These are phyloP conservation scores for Bipolaris cookei DNA, from an alignment of 2,329 filamentous ascomycete genomes.

Conservation along the genomic window DNA sequence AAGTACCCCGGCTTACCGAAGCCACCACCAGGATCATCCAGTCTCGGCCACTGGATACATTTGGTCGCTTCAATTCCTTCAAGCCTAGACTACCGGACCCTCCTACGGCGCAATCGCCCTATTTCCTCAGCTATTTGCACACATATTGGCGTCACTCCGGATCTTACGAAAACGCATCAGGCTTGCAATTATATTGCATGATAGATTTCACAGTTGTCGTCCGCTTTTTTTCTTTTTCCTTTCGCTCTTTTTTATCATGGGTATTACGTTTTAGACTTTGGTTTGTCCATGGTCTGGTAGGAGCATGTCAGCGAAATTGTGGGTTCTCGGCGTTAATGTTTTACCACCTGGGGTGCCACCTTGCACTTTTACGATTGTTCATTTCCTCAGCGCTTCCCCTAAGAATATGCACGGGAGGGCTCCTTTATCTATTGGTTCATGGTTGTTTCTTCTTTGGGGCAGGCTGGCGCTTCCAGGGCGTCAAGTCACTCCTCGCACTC, in stretches of 20 bases:
- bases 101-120: slow-evolving; percentile 27
- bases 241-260: slow-evolving; percentile 33
- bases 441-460: slow-evolving; percentile 36
- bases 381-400: slow-evolving; percentile 29
- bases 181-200: slow-evolving; percentile 48
- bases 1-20: slow-evolving; percentile 19
- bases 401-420: slow-evolving; percentile 35
- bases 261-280: slow-evolving; percentile 41
- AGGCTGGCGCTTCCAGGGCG: slow-evolving; percentile 25
- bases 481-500: slow-evolving; percentile 25
- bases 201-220: slow-evolving; percentile 44
- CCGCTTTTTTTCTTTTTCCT: slow-evolving; percentile 20
- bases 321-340: slow-evolving; percentile 39
- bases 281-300: slow-evolving; percentile 35
- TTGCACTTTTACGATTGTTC: slow-evolving; percentile 41
- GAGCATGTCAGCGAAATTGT: slow-evolving; percentile 45
- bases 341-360: slow-evolving; percentile 30
- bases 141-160: slow-evolving; percentile 44
- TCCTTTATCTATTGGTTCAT: slow-evolving; percentile 36
- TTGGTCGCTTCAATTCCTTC: slow-evolving; percentile 26
- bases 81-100: slow-evolving; percentile 29
- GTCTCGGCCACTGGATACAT: slow-evolving; percentile 27
- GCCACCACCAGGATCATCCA: slow-evolving; percentile 19
- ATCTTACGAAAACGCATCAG: slow-evolving; percentile 48
- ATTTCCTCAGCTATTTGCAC: slow-evolving; percentile 46